A percentile compares a stretch with the other conserved stretches of the same genome.
These are phyloP conservation scores for Micractinium sp. DNA, from an alignment of 139 green algal genomes.

Conservation along the genomic window DNA sequence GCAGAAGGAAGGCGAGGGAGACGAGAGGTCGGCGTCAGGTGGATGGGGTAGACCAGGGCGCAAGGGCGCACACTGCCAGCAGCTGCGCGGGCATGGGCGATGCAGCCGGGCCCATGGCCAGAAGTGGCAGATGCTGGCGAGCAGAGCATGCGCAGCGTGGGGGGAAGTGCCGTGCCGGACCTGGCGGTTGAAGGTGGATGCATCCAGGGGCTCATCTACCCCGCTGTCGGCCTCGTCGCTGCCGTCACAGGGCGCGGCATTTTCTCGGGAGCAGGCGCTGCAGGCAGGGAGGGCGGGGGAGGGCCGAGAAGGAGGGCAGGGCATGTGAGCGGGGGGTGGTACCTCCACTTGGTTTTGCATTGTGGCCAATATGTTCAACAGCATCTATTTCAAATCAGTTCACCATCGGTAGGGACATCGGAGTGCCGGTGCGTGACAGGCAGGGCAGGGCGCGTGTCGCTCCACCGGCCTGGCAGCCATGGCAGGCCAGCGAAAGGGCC, in stretches of 20 bases:
- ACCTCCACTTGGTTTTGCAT: too few species aligned
- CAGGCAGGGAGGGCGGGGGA: background rate
- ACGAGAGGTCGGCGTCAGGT: background rate
- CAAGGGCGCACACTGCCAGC: background rate
- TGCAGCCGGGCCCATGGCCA: background rate
- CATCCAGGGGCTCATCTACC: slow-evolving; percentile 18
- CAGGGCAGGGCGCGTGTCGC: too few species aligned
- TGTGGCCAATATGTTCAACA: too few species aligned
- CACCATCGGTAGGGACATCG: too few species aligned
- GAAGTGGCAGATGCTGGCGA: too few species aligned
- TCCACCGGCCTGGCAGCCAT: too few species aligned
- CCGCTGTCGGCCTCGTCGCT: slow-evolving; percentile 9
- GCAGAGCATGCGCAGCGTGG: background rate
- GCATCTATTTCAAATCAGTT: too few species aligned
- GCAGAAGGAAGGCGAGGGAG: background rate
- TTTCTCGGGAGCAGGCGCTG: slow-evolving; percentile 38
- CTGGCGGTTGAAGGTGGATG: slow-evolving; percentile 19
- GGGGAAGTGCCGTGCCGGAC: background rate
- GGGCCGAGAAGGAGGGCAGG: background rate
- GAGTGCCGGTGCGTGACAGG: too few species aligned
- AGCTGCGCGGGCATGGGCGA: background rate
- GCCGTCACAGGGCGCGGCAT: background rate
- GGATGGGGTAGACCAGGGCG: too few species aligned
- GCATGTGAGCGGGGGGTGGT: background rate
- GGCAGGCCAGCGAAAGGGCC: background rate